Conservation (phyloP, 371 early-diverging fungal species). For the Rhizopus delemar region DNA sequence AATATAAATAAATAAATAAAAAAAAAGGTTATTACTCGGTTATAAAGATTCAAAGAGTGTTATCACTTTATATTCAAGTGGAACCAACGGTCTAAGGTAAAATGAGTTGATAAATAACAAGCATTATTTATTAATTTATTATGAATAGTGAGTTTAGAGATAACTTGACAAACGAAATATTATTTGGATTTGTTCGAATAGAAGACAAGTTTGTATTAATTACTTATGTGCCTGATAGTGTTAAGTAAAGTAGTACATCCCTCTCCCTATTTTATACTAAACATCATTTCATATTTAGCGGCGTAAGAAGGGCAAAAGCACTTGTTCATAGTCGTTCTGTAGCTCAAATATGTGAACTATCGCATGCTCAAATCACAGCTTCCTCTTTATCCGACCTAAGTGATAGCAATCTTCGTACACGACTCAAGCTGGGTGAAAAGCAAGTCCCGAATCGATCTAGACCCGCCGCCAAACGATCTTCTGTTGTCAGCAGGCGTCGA, state of each 20-base stretch:
- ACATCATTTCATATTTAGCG: constrained; percentile 35
- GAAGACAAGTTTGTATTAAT: constrained; percentile 64
- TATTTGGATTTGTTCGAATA: constrained; percentile 66
- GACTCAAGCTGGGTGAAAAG: constrained; percentile 40
- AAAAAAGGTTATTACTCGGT: constrained; percentile 66
- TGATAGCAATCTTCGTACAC: constrained; percentile 41
- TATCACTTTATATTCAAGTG: constrained; percentile 66
- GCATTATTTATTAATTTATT: background rate
- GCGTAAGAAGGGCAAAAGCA: constrained; percentile 69
- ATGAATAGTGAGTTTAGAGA: constrained; percentile 54
- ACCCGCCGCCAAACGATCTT: constrained; percentile 37
- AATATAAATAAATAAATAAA: background rate
- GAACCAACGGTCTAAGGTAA: constrained; percentile 56
- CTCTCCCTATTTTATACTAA: constrained; percentile 1
- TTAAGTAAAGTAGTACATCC: constrained; percentile 49
- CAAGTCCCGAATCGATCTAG: constrained; percentile 42
- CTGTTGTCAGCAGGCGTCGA: constrained; percentile 30
- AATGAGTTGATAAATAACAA: background rate
- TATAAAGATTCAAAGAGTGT: constrained; percentile 70
- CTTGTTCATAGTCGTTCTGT: constrained; percentile 73
- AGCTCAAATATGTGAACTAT: constrained; percentile 56
- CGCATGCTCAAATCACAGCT: constrained; percentile 54
- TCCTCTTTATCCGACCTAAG: constrained; percentile 46
- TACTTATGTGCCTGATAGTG: constrained; percentile 68
- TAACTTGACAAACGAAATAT: constrained; percentile 61